phyloP scores from a whole-genome alignment of 495 filamentous ascomycete species.

The Aspergillus funiculosus region DNA sequence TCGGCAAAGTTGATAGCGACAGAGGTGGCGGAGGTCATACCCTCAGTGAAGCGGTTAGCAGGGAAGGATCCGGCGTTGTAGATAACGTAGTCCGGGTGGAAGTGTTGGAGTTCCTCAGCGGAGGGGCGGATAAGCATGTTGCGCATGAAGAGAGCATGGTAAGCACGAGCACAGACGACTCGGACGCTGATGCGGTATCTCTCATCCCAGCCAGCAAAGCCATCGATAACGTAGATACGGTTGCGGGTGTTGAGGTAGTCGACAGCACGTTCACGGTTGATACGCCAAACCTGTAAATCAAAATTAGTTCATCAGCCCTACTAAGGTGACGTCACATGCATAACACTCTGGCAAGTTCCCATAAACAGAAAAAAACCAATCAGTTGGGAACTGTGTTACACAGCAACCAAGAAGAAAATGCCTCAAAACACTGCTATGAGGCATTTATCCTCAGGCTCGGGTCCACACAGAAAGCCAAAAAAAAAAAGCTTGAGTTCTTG shows the following conservation, averaged over 20 bases:
- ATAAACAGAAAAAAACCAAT: no score
- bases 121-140: slow-evolving; percentile 99
- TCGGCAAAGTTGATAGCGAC: slow-evolving; percentile 85
- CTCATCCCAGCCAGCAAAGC: slow-evolving; percentile 97
- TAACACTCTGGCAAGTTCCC: slow-evolving; percentile 17
- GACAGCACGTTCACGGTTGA: slow-evolving; percentile 97
- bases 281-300: slow-evolving; percentile 84
- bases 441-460: no score
- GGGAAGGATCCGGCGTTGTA: slow-evolving; percentile 99
- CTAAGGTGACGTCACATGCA: slow-evolving; percentile 35
- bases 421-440: slow-evolving; percentile 21
- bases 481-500: slow-evolving; percentile 33
- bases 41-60: slow-evolving; percentile 94
- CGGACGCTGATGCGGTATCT: slow-evolving; percentile 97
- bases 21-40: slow-evolving; percentile 93
- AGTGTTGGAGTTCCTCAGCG: slow-evolving; percentile 84
- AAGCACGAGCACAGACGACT: slow-evolving; percentile 96
- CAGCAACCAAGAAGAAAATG: slow-evolving; percentile 16
- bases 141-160: slow-evolving; percentile 99
- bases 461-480: no score
- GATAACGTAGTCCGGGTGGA: slow-evolving; percentile 98
- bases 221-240: slow-evolving; percentile 97
- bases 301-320: slow-evolving; percentile 21
- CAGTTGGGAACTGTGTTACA: slow-evolving; percentile 11
- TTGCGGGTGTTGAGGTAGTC: slow-evolving; percentile 99